A percentile compares a stretch with the other conserved stretches of the same genome.
These are phyloP conservation scores for Tylopilus plumbeoviolaceoides DNA, from an alignment of 768 basidiomycete genomes.

Conservation along the genomic window DNA sequence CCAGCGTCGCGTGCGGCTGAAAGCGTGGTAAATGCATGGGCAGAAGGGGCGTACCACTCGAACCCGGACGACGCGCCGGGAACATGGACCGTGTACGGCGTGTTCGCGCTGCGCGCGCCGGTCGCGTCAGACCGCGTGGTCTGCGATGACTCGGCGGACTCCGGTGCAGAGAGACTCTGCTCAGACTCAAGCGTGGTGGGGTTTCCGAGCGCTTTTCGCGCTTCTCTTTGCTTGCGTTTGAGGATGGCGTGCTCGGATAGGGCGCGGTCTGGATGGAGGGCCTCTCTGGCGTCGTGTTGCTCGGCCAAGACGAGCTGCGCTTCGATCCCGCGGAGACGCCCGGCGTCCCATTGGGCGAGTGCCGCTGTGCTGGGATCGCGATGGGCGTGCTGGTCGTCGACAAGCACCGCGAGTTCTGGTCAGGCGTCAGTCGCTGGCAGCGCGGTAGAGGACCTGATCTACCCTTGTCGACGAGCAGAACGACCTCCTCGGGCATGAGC, in stretches of 20 bases:
- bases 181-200: slow-evolving; percentile 7
- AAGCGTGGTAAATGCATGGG: slow-evolving; percentile 50
- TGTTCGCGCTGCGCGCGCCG: slow-evolving; percentile 8
- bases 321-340: slow-evolving; percentile 42
- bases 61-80: slow-evolving; percentile 59
- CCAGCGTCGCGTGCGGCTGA: slow-evolving; percentile 59
- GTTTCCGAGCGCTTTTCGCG: slow-evolving; percentile 29
- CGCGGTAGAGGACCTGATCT: not conserved
- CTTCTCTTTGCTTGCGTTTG: slow-evolving; percentile 72
- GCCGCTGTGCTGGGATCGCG: slow-evolving; percentile 43
- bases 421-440: not conserved
- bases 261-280: slow-evolving; percentile 34
- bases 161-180: slow-evolving; percentile 6
- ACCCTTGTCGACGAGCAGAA: slow-evolving; percentile 83
- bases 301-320: slow-evolving; percentile 49
- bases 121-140: no score
- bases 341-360: slow-evolving; percentile 50
- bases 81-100: slow-evolving; percentile 55
- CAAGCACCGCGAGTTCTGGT: slow-evolving; percentile 69
- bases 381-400: slow-evolving; percentile 67
- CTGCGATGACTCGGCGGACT: not conserved
- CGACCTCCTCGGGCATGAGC: slow-evolving; percentile 89
- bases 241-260: slow-evolving; percentile 60
- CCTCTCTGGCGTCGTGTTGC: slow-evolving; percentile 47
- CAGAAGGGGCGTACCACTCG: slow-evolving; percentile 61